phyloP scores from a whole-genome alignment of 805 yeast species.

The Yamadazyma kitorensis region DNA sequence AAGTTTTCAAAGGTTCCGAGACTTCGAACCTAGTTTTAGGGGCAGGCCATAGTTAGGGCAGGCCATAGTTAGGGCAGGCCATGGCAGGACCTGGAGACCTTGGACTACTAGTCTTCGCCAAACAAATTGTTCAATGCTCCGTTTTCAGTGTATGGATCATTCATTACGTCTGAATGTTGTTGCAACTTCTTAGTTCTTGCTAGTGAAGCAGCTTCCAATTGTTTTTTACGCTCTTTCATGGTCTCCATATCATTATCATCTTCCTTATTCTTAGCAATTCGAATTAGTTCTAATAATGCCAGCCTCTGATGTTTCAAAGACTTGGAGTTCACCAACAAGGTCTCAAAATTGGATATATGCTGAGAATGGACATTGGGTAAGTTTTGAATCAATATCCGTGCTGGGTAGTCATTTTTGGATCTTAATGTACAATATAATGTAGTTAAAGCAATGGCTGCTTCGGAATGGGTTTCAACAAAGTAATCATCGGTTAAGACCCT shows the following conservation, averaged over 20 bases:
- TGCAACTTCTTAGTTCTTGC: slow-evolving; percentile 48
- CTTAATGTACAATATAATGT: slow-evolving; percentile 73
- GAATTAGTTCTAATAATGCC: slow-evolving; percentile 73
- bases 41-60: too few relatives aligned
- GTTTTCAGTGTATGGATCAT: slow-evolving; percentile 70
- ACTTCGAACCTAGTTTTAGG: too few relatives aligned
- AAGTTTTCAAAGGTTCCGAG: too few relatives aligned
- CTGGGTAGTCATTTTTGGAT: slow-evolving; percentile 66
- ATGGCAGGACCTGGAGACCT: too few relatives aligned
- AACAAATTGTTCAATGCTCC: slow-evolving; percentile 62
- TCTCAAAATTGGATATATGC: slow-evolving; percentile 62
- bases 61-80: too few relatives aligned
- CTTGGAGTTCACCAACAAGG: slow-evolving; percentile 59
- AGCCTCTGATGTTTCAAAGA: slow-evolving; percentile 76
- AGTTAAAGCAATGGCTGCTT: slow-evolving; percentile 87
- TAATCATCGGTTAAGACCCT: slow-evolving; percentile 69
- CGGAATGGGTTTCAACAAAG: slow-evolving; percentile 83
- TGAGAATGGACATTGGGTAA: slow-evolving; percentile 56
- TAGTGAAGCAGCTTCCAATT: slow-evolving; percentile 45
- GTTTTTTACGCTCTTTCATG: slow-evolving; percentile 51
- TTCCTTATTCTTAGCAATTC: slow-evolving; percentile 49
- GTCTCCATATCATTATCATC: slow-evolving; percentile 36
- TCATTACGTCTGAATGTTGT: slow-evolving; percentile 50
- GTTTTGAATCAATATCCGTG: slow-evolving; percentile 51
- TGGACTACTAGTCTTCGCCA: slow-evolving; percentile 36